A percentile compares a stretch with the other conserved stretches of the same genome.
Evolutionary conservation across 352 stramenopile genomes (phyloP).

Genomic region (Pythium inflatum): DNA sequence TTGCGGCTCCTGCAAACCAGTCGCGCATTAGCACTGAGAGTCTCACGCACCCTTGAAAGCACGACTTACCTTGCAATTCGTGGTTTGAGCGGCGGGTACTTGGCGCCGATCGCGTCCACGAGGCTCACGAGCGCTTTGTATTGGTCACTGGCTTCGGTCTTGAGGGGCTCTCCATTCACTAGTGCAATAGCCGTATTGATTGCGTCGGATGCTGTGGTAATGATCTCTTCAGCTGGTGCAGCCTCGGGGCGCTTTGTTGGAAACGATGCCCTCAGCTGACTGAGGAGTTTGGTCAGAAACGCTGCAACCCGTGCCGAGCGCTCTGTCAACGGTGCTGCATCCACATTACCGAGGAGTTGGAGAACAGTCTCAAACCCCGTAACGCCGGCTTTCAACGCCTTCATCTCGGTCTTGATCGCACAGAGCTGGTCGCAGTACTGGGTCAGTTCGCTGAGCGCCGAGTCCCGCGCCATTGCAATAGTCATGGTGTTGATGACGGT

Average conservation of each 20-base stretch:
- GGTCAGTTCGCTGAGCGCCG: neutral
- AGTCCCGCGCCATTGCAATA: neutral
- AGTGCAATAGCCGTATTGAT: neutral
- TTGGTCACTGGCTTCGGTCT: neutral
- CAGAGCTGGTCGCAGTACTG: neutral
- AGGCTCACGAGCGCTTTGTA: neutral
- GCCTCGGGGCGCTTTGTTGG: neutral
- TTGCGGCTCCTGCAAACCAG: neutral
- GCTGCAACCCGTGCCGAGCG: neutral
- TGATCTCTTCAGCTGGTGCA: neutral
- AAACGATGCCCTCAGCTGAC: neutral
- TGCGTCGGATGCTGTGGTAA: neutral
- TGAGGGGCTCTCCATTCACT: neutral
- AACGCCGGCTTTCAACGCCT: no score
- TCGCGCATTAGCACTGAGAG: neutral
- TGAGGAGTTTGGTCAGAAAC: neutral
- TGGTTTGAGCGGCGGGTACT: neutral
- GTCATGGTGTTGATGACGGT: neutral
- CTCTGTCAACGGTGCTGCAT: no score
- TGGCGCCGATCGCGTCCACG: neutral
- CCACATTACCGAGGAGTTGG: no score
- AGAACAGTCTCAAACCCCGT: neutral
- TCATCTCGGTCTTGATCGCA: conserved; percentile 5
- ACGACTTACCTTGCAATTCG: neutral
- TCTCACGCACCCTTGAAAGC: no score